Evolutionary conservation across 257 asterid genomes (phyloP), one percentile per base, ranked within the genome.

Genomic region (Solanum chiquidenum): DNA sequence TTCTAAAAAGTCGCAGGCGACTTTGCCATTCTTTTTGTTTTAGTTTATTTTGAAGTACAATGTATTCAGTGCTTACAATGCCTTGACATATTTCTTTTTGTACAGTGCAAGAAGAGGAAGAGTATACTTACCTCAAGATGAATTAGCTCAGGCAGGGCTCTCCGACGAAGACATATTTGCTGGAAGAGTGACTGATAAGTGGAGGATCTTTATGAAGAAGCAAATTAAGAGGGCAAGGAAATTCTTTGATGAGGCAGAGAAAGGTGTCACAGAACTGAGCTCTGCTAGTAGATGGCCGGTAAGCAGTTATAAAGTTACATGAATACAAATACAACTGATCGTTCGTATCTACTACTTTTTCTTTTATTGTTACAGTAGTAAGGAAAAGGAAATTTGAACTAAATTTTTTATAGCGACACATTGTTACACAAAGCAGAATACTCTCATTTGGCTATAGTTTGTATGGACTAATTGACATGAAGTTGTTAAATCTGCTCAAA

Each of bases 231-330:
- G 99, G 88, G 99, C 99, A 3, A 92, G 98, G 86, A 95, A 94
- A 86, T 97, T 96, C 93, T 97, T 95, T 42, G 97, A 94, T 84
- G 96, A 97, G 90, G 97, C 99, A 6, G 98, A 97, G 91, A 90
- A 87, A 31, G 98, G 97, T 6, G 98, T 97, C 58, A 90, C 93
- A 23, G 94, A 97, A 91, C 98, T 97, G 90, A 95, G 94, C 91
- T 87, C 98, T 7, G 99, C 98, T 23, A 97, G 99, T 72, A 91
- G 99, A 94, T 97, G 98, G 99, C 99, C 99, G 6, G 99, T 96
- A 92, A 94, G 98, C 88, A 72, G 25, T 58, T 72, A n/a, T 38
- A n/a, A 31, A 37, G 31, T 38, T 60, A 42, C 64, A 13, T 69
- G 49, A 85, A 21, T 2, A 9, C 7, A 6, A 7, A 3, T 29